phyloP scores from a whole-genome alignment of 2,329 filamentous ascomycete species.

The Remersonia thermophila region DNA sequence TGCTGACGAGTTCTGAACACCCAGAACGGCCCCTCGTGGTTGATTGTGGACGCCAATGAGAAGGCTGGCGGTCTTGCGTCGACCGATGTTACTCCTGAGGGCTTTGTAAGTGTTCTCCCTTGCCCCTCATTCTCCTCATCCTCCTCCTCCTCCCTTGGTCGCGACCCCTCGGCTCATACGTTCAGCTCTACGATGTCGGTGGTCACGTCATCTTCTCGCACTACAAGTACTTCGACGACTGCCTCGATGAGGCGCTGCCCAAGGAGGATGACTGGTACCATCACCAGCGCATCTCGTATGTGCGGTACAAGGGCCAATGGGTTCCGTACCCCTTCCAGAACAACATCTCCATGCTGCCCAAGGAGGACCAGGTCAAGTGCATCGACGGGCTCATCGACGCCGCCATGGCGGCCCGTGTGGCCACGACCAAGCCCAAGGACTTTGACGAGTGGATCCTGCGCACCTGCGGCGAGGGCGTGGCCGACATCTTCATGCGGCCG shows the following conservation, averaged over 20 bases:
- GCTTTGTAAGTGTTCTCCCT: conserved; percentile 67
- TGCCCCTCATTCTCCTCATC: too few relatives aligned
- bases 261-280: conserved; percentile 92
- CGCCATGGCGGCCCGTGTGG: conserved; percentile 71
- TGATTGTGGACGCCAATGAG: conserved; percentile 87
- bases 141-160: too few relatives aligned
- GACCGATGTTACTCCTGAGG: conserved; percentile 88
- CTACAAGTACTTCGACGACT: conserved; percentile 99
- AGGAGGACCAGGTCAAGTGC: conserved; percentile 91
- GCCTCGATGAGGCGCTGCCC: conserved; percentile 90
- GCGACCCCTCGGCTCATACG: too few relatives aligned
- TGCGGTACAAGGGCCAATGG: conserved; percentile 92
- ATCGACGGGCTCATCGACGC: conserved; percentile 95
- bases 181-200: conserved; percentile 91
- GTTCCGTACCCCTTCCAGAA: conserved; percentile 99
- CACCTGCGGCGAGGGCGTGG: conserved; percentile 79
- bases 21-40: conserved; percentile 84
- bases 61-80: conserved; percentile 91
- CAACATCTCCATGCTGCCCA: conserved; percentile 96
- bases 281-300: conserved; percentile 97
- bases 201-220: conserved; percentile 98
- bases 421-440: conserved; percentile 84
- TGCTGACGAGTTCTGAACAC: conserved; percentile 18
- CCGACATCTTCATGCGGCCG: conserved; percentile 94
- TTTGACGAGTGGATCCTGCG: conserved; percentile 98